These are phyloP conservation scores for Coriaria nepalensis DNA, from an alignment of 306 rosid genomes.

Conservation along the genomic window DNA sequence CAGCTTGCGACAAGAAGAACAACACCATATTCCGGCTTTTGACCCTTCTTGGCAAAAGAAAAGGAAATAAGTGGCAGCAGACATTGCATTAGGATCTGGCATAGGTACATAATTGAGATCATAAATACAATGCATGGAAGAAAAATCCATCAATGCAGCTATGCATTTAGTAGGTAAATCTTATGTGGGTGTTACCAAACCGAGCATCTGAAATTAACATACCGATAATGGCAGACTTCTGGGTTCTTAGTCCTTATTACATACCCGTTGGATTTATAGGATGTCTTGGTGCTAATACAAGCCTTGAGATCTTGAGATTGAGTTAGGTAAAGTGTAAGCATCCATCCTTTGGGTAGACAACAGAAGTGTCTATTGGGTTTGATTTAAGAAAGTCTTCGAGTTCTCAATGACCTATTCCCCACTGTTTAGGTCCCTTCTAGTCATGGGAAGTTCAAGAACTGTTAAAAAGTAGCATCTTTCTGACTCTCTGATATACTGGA, in stretches of 20 bases:
- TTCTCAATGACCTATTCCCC: slow-evolving; percentile 21
- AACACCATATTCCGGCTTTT: slow-evolving; percentile 21
- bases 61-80: slow-evolving; percentile 7
- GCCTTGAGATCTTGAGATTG: not conserved
- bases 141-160: no score
- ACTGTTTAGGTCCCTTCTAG: slow-evolving; percentile 24
- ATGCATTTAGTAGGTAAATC: slow-evolving; percentile 6
- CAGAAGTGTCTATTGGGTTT: no score
- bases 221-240: no score
- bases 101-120: slow-evolving; percentile 19
- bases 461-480: slow-evolving; percentile 76
- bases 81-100: slow-evolving; percentile 20
- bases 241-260: no score
- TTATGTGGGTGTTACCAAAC: no score
- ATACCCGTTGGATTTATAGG: not conserved
- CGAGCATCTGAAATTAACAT: no score
- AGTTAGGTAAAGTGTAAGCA: not conserved
- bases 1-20: slow-evolving; percentile 14
- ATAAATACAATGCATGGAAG: slow-evolving; percentile 2
- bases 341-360: slow-evolving; percentile 8
- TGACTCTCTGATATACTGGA: slow-evolving; percentile 87
- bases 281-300: slow-evolving; percentile 16
- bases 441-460: slow-evolving; percentile 70
- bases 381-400: not conserved
- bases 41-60: slow-evolving; percentile 12